A percentile compares a stretch with the other conserved stretches of the same genome.
Conservation (phyloP, 805 yeast species). For the Starmerella geochares region DNA sequence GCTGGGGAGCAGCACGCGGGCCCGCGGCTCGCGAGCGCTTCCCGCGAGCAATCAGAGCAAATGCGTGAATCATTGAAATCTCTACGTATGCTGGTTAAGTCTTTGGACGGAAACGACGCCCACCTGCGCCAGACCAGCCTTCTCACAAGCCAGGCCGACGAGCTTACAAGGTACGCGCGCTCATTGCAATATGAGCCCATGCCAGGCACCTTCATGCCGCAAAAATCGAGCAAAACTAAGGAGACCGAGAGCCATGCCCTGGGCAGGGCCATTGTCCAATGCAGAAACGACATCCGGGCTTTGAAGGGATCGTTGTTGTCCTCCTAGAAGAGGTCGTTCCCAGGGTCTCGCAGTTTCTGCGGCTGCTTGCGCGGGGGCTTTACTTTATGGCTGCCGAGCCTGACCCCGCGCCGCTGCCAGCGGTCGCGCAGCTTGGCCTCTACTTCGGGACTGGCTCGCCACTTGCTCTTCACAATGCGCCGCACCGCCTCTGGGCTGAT, state of each 20-base stretch:
- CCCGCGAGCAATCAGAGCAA: background rate
- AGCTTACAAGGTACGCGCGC: slow-evolving; percentile 13
- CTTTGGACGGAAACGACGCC: slow-evolving; percentile 10
- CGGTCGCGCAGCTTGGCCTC: slow-evolving; percentile 38
- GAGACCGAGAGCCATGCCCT: background rate
- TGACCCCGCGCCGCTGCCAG: slow-evolving; percentile 44
- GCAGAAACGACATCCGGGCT: slow-evolving; percentile 18
- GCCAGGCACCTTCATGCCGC: slow-evolving; percentile 8
- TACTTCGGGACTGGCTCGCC: slow-evolving; percentile 59
- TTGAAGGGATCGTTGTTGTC: slow-evolving; percentile 16
- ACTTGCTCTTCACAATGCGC: slow-evolving; percentile 63
- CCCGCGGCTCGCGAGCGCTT: background rate
- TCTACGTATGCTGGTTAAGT: slow-evolving; percentile 1
- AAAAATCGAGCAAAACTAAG: background rate
- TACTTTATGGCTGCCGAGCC: slow-evolving; percentile 23
- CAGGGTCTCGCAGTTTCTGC: slow-evolving; percentile 8
- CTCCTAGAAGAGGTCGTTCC: slow-evolving; percentile 12
- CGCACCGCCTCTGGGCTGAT: slow-evolving; percentile 76
- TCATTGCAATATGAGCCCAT: slow-evolving; percentile 13
- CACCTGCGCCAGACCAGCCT: background rate
- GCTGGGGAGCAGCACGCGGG: slow-evolving; percentile 5
- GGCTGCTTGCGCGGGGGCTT: background rate
- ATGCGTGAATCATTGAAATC: slow-evolving; percentile 1
- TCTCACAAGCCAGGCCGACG: slow-evolving; percentile 15
- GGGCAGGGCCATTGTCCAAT: slow-evolving; percentile 7